Percentiles rank a stretch among this genome's conserved stretches.
phyloP scores from a whole-genome alignment of 2,329 filamentous ascomycete species.

The Cladophialophora psammophila region DNA sequence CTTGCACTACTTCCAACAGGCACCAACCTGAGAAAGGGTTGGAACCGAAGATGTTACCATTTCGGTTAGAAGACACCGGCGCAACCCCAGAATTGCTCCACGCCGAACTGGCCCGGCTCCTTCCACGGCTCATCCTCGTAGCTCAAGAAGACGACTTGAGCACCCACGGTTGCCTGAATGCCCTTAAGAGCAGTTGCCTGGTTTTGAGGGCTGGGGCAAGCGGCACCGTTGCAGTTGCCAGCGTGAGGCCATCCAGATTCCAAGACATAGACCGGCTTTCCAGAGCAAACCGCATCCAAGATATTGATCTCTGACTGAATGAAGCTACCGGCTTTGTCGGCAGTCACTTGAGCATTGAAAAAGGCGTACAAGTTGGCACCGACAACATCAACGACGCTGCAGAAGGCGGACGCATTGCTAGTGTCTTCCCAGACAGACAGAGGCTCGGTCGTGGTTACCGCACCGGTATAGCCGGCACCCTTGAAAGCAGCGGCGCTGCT shows the following conservation, averaged over 20 bases:
- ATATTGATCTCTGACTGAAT: slow-evolving; percentile 75
- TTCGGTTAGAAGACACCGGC: slow-evolving; percentile 57
- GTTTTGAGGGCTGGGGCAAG: slow-evolving; percentile 70
- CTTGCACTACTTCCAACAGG: not conserved
- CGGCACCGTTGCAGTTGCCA: slow-evolving; percentile 74
- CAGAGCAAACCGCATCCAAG: slow-evolving; percentile 73
- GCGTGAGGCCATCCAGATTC: slow-evolving; percentile 88
- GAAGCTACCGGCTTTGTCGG: slow-evolving; percentile 76
- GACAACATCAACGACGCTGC: slow-evolving; percentile 76
- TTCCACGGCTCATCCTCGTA: slow-evolving; percentile 86
- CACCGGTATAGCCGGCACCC: slow-evolving; percentile 72
- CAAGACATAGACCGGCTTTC: slow-evolving; percentile 78
- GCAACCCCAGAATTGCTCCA: slow-evolving; percentile 84
- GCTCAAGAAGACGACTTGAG: slow-evolving; percentile 80
- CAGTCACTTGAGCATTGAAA: slow-evolving; percentile 77
- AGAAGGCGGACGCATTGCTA: slow-evolving; percentile 63
- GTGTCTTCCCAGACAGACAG: slow-evolving; percentile 73
- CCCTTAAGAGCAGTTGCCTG: slow-evolving; percentile 76
- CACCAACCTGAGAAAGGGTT: not conserved
- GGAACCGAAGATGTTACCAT: not conserved
- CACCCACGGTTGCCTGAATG: slow-evolving; percentile 71
- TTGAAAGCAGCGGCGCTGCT: slow-evolving; percentile 70
- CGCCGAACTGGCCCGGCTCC: slow-evolving; percentile 68
- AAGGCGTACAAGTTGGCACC: slow-evolving; percentile 91
- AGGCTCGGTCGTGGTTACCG: slow-evolving; percentile 85